These are phyloP conservation scores for Auriscalpium vulgare DNA, from an alignment of 768 basidiomycete species.

Conservation along the genomic window DNA sequence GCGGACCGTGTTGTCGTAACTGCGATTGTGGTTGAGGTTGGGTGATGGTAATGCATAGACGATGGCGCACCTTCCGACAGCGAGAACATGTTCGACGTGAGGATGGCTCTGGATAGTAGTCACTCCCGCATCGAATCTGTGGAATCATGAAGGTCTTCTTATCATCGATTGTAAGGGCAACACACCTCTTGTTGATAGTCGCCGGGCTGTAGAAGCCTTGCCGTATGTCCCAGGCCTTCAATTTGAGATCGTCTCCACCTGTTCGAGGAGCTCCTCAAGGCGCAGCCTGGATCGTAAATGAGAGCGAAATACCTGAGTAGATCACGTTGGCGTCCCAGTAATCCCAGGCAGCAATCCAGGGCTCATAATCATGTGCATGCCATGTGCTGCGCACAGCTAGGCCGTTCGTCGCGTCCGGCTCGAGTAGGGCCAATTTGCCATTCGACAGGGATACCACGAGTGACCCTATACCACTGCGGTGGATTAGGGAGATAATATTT, in stretches of 20 bases:
- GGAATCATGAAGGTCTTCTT: not conserved
- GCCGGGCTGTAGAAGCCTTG: conserved; percentile 49
- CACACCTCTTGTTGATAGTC: conserved; percentile 50
- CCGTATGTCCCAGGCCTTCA: conserved; percentile 89
- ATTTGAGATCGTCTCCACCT: conserved; percentile 90
- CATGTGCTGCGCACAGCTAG: conserved; percentile 50
- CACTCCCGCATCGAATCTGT: conserved; percentile 86
- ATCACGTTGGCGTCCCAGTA: conserved; percentile 74
- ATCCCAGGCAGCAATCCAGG: conserved; percentile 91
- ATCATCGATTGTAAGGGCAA: too few species aligned
- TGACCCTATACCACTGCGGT: conserved; percentile 39
- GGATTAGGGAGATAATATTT: not conserved
- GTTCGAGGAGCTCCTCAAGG: not conserved
- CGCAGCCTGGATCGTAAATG: too few species aligned
- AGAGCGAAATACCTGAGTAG: conserved; percentile 61
- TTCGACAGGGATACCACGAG: conserved; percentile 80
- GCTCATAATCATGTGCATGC: conserved; percentile 89
- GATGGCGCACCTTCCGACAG: conserved; percentile 74
- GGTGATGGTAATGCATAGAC: not conserved
- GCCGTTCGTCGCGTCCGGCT: conserved; percentile 35
- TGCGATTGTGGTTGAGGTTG: conserved; percentile 22
- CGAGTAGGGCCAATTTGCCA: conserved; percentile 61
- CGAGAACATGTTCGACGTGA: conserved; percentile 68
- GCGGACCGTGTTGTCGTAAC: conserved; percentile 77
- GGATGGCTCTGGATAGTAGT: conserved; percentile 87